Base-by-base conservation (phyloP, 2,329 filamentous ascomycete genomes). In the Beauveria rudraprayagi region DNA sequence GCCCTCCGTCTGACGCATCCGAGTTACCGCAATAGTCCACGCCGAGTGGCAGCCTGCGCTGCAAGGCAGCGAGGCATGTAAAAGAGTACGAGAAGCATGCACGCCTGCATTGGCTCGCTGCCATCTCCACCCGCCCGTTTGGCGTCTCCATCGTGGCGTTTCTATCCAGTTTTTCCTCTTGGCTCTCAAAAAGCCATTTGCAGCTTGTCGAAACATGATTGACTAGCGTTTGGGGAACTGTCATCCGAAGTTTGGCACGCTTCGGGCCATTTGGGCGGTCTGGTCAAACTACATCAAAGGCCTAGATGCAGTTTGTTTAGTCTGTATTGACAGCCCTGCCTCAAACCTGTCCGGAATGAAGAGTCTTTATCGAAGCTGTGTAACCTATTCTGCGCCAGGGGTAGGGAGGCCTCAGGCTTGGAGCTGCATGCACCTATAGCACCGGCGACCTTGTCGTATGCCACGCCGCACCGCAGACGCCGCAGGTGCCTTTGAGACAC, bases 81-180 rank as follows among this genome's bases (percentile, higher is more conserved):
- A 19, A 28, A n/a, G 47, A 55, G 34, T 58, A 58, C 56, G 56
- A 58, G 56, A 10, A 50, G 22, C 56, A 58, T 58, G 56, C 56
- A 58, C 37, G 56, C 19, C 56, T 58, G 56, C 56, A 58, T 51
- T 37, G 56, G 30, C 19, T 43, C 30, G 22, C 37, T 17, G 16
- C 34, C 19, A 19, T 37, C 26, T 40, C 54, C 54, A 56, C 54
- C 37, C 26, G 34, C 26, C 41, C 41, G 53, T 56, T 46, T 30
- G 24, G 52, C 40, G 40, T 19, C 37, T 43, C 22, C 14, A 6
- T 37, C 19, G 37, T 55, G 52, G 52, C 52, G 52, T 55, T 55
- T 55, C 24, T 48, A 37, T 40, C 24, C 50, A 26, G 3, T 46
- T 26, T 44, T 9, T 17, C 24, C 16, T 8, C 10, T 30, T 34